Percentiles rank a stretch among this genome's conserved stretches.
Conservation (phyloP, 192 early-diverging fungal genomes). For the Coemansia sp. region DNA sequence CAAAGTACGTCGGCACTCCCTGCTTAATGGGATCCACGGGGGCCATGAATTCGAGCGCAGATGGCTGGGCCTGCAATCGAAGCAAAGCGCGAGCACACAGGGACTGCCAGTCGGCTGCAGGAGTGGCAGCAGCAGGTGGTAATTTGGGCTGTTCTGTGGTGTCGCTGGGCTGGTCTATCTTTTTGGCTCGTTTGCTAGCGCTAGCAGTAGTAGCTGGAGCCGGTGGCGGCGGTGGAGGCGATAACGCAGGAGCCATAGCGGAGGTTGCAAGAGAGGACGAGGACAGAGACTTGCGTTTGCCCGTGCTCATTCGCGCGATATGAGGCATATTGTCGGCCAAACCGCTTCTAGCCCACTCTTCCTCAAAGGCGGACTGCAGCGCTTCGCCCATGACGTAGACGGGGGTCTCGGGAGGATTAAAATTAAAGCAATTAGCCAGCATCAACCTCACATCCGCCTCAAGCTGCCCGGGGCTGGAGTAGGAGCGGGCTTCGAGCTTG, state of each 20-base stretch:
- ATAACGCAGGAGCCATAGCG: not conserved
- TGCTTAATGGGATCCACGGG: constrained; percentile 63
- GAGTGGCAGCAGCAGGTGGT: constrained; percentile 1
- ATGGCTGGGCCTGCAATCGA: constrained; percentile 53
- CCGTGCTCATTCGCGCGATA: constrained; percentile 1
- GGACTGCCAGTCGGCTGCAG: constrained; percentile 23
- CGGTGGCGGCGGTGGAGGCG: not conserved
- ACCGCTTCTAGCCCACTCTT: constrained; percentile 33
- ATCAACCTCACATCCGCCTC: constrained; percentile 58
- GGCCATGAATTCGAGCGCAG: constrained; percentile 59
- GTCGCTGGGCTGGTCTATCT: not conserved
- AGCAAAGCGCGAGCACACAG: constrained; percentile 21
- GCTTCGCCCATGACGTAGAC: constrained; percentile 61
- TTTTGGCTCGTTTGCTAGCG: not conserved
- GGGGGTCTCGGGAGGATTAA: constrained; percentile 65
- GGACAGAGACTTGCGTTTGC: constrained; percentile 10
- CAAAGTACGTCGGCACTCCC: constrained; percentile 59
- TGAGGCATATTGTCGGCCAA: not conserved
- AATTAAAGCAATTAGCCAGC: constrained; percentile 62
- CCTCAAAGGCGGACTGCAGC: constrained; percentile 56
- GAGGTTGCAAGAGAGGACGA: not conserved
- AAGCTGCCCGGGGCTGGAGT: constrained; percentile 32
- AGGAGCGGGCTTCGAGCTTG: constrained; percentile 40
- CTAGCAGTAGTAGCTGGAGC: not conserved
- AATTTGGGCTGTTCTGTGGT: not conserved